Base-by-base conservation (phyloP, 2,329 filamentous ascomycete species). In the Coniochaeta sp. region DNA sequence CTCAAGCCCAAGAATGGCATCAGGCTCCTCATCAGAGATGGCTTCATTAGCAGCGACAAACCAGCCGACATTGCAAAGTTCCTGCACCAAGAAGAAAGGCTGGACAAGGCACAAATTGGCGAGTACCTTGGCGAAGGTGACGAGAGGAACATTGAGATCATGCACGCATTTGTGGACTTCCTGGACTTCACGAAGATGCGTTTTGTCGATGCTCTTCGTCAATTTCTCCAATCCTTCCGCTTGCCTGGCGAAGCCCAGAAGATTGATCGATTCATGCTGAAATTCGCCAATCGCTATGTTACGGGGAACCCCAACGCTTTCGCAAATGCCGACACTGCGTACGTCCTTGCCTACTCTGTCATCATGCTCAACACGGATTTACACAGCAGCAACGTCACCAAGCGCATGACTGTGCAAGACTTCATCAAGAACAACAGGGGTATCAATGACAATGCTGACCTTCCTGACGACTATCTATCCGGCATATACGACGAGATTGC, bases 401-500 rank as follows among this genome's bases (percentile, higher is more conserved):
- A 84, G 66, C 87, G 92, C 59, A 99, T 99, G 95, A 96, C 89
- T 28, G 92, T 92, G 65, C 90, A 96, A 64, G 96, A 99, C 66
- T 99, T 99, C 71, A 96, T 99, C 79, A 97, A 96, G 79, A 99
- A 99, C 76, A 99, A 99, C 73, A 82, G 95, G 31, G 95, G 95
- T 61, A 99, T 99, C 79, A 98, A 99, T 74, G 95, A 99, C 75
- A 93, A 90, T 66, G 89, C 91, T 33, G 91, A 98, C 77, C 77
- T 99, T 62, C 95, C 96, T 0, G 87, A 96, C 57, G 95, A 99
- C 40, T 99, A 99, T 70, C 85, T 99, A 1, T 81, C 85, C 31
- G 85, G 82, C 6, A 98, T 99, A 59, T 99, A 88, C 67, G 93
- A 99, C 6, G 95, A 99, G 71, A 99, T 99, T 68, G 84, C 82